Percentiles rank a stretch among this genome's conserved stretches.
phyloP scores from a whole-genome alignment of 2,329 filamentous ascomycete species.

The Scleromitrula shiraiana region DNA sequence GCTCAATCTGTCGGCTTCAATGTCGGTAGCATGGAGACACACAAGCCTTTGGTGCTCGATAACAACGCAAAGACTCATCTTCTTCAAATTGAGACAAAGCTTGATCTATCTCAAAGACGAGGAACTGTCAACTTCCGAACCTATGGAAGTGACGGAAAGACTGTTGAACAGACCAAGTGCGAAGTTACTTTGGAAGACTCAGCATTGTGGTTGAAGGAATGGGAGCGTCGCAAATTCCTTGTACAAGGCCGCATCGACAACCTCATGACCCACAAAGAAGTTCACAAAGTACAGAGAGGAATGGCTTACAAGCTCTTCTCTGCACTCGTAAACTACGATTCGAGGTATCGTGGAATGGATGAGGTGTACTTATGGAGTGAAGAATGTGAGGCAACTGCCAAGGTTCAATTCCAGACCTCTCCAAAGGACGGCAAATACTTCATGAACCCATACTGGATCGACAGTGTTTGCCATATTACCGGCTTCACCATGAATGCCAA shows the following conservation, averaged over 20 bases:
- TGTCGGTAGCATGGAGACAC: slow-evolving; percentile 57
- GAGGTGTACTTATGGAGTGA: slow-evolving; percentile 46
- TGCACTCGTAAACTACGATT: slow-evolving; percentile 46
- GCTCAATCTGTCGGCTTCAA: slow-evolving; percentile 41
- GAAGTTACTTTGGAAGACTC: slow-evolving; percentile 9
- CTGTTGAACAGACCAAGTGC: slow-evolving; percentile 9
- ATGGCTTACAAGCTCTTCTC: slow-evolving; percentile 65
- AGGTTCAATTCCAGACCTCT: slow-evolving; percentile 38
- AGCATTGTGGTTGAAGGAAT: slow-evolving; percentile 4
- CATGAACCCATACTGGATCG: slow-evolving; percentile 50
- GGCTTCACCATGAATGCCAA: slow-evolving; percentile 55
- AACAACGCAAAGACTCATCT: slow-evolving; percentile 8
- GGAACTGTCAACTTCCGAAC: slow-evolving; percentile 14
- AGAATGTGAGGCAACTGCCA: slow-evolving; percentile 36
- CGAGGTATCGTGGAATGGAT: slow-evolving; percentile 46
- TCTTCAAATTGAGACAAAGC: slow-evolving; percentile 15
- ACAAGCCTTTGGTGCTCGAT: slow-evolving; percentile 56
- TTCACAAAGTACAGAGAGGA: slow-evolving; percentile 62
- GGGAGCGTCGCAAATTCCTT: slow-evolving; percentile 10
- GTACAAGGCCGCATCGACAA: slow-evolving; percentile 36
- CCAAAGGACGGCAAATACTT: slow-evolving; percentile 45
- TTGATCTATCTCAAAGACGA: slow-evolving; percentile 12
- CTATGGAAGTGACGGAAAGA: slow-evolving; percentile 11
- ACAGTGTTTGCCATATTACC: slow-evolving; percentile 50
- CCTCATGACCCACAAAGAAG: slow-evolving; percentile 27